These are phyloP conservation scores for Lactifluus subvellereus DNA, from an alignment of 768 basidiomycete species.

Conservation along the genomic window DNA sequence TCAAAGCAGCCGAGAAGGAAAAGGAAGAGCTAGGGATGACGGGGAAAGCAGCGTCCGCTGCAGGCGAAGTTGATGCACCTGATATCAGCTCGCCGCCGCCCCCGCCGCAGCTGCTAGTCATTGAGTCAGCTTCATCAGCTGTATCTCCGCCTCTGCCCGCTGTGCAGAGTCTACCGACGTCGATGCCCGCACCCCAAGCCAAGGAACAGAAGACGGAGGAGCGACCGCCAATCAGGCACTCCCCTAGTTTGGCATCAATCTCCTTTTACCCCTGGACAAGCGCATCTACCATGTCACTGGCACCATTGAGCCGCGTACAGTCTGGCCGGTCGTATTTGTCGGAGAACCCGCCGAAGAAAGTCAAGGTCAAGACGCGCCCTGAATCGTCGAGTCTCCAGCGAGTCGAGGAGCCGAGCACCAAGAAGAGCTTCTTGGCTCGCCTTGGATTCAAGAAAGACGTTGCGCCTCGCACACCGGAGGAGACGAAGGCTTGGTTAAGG, in stretches of 20 bases:
- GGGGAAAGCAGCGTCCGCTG: constrained; percentile 34
- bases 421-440: constrained; percentile 48
- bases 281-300: constrained; percentile 37
- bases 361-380: constrained; percentile 66
- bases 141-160: neutral
- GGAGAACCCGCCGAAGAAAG: constrained; percentile 45
- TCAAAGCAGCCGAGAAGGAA: constrained; percentile 54
- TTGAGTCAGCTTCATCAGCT: constrained; percentile 3
- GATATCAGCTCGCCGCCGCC: constrained; percentile 25
- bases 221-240: constrained; percentile 2
- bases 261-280: constrained; percentile 25
- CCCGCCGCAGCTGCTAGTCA: constrained; percentile 5
- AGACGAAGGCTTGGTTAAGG: constrained; percentile 23
- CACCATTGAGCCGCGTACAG: constrained; percentile 46
- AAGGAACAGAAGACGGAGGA: constrained; percentile 16
- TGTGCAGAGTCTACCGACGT: neutral
- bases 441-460: constrained; percentile 40
- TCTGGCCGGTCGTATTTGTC: constrained; percentile 65
- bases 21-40: constrained; percentile 75
- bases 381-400: constrained; percentile 50
- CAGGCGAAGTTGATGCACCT: constrained; percentile 22
- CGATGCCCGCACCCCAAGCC: neutral
- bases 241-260: constrained; percentile 23
- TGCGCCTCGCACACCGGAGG: constrained; percentile 5
- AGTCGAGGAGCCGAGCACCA: constrained; percentile 35